Evolutionary conservation across 2,329 filamentous ascomycete genomes (phyloP), one percentile per base, ranked within the genome.

Genomic region (Beauveria varroae): DNA sequence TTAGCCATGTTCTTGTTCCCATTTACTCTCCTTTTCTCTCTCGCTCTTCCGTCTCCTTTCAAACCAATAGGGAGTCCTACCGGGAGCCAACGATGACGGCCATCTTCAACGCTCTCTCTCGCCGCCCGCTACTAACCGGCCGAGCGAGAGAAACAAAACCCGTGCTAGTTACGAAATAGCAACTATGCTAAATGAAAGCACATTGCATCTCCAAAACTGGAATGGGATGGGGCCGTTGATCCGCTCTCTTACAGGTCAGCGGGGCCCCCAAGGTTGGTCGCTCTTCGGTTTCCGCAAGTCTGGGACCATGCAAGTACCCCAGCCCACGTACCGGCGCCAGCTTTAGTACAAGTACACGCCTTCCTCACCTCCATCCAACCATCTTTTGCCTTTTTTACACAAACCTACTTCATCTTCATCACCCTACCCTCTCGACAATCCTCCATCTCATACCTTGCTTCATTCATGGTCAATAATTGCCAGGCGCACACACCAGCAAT

Each of bases 181-280:
- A 50, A 50, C 14, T 22, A 50, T 18, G 26, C 30, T n/a, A 50
- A 26, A 16, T 14, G 28, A 50, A 26, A 22, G 8, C 14, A 30
- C 37, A 24, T 41, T 34, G 40, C 53, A n/a, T 34, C 41, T 34
- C 54, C n/a, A 14, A 10, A 57, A 57, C 37, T 34, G 28, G 46
- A 12, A 24, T 37, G 51, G 20, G 43, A 57, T 57, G 43, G 54
- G 54, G 43, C 54, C 20, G 12, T 43, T 47, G 44, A 50, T 50
- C 46, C 55, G 55, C 55, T 58, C 55, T 58, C 55, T 50, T 58
- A 58, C 55, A 58, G 55, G 55, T 50, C 55, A 58, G 55, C 55
- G 30, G 55, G 55, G 46, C 30, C n/a, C 30, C 28, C 28, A 14
- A 34, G 30, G 28, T 30, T 51, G 49, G 26, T 28, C 49, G 49